Conservation (phyloP, 1,284 basidiomycete genomes). For the Malassezia furfur region DNA sequence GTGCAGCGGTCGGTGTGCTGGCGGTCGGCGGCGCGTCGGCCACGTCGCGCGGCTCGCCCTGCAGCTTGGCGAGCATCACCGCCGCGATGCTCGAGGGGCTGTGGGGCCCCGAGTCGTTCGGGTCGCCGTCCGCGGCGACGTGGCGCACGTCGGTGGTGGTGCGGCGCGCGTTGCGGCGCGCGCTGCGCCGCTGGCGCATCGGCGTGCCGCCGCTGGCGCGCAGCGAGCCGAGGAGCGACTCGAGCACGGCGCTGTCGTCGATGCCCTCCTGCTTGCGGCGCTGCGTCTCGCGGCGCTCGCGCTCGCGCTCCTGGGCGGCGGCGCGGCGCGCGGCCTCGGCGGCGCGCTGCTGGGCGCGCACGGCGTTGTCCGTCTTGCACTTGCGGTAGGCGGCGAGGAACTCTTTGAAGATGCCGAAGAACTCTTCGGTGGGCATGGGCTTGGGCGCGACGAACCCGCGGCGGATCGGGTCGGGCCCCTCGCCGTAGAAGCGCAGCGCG, state of each 20-base stretch:
- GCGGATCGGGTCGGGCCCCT: slow-evolving; percentile 42
- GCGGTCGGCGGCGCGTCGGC: background rate
- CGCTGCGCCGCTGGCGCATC: slow-evolving; percentile 33
- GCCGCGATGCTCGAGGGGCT: slow-evolving; percentile 35
- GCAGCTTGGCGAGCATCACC: slow-evolving; percentile 40
- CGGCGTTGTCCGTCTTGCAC: slow-evolving; percentile 40
- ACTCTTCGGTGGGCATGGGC: slow-evolving; percentile 45
- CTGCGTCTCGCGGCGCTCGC: slow-evolving; percentile 36
- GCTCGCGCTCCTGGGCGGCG: slow-evolving; percentile 42
- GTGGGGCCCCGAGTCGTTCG: slow-evolving; percentile 6
- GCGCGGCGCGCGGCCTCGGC: slow-evolving; percentile 42
- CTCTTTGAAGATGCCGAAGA: slow-evolving; percentile 48
- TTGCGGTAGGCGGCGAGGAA: slow-evolving; percentile 45
- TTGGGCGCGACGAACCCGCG: slow-evolving; percentile 38
- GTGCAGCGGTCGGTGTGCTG: slow-evolving; percentile 7
- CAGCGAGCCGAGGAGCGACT: slow-evolving; percentile 41
- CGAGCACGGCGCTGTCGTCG: slow-evolving; percentile 43
- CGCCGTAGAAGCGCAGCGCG: slow-evolving; percentile 46
- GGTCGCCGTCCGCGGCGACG: background rate
- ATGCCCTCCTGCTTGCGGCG: slow-evolving; percentile 42
- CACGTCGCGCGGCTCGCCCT: slow-evolving; percentile 20
- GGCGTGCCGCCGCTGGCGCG: slow-evolving; percentile 38
- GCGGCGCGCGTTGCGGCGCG: slow-evolving; percentile 15
- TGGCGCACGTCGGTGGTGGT: background rate
- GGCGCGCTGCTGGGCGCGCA: slow-evolving; percentile 38